A percentile compares a stretch with the other conserved stretches of the same genome.
Evolutionary conservation across 768 basidiomycete genomes (phyloP).

Genomic region (Russula brevipes): DNA sequence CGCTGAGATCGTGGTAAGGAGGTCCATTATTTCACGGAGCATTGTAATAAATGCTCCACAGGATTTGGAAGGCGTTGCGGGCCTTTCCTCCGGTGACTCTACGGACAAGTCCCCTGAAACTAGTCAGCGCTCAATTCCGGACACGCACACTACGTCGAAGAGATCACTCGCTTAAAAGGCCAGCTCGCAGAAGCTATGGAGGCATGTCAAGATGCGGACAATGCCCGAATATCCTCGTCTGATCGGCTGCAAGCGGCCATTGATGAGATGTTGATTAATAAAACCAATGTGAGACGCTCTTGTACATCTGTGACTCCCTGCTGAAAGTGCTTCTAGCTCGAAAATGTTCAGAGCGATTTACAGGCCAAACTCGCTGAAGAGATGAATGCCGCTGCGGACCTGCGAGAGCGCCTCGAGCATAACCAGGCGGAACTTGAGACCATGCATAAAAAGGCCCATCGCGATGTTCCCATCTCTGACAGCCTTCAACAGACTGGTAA

Average conservation of each 20-base stretch:
- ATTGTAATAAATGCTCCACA: conserved; percentile 30
- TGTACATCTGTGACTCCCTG: background rate
- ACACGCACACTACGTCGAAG: conserved; percentile 46
- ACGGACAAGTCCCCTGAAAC: conserved; percentile 44
- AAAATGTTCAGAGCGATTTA: conserved; percentile 7
- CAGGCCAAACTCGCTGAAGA: conserved; percentile 14
- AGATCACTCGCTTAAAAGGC: conserved; percentile 50
- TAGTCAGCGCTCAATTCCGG: conserved; percentile 47
- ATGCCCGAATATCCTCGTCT: conserved; percentile 4
- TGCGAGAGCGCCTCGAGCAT: conserved; percentile 35
- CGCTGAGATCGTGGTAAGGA: conserved; percentile 67
- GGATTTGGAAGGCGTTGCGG: conserved; percentile 58
- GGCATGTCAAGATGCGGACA: conserved; percentile 26
- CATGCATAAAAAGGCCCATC: conserved; percentile 53
- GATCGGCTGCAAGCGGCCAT: conserved; percentile 14
- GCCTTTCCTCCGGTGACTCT: conserved; percentile 27
- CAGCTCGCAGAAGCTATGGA: conserved; percentile 40
- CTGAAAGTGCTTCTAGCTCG: conserved; percentile 16
- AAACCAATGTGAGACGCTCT: conserved; percentile 15
- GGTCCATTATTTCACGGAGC: background rate
- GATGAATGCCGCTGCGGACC: conserved; percentile 25
- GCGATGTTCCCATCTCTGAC: conserved; percentile 45
- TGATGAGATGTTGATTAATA: conserved; percentile 14
- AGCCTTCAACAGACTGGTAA: conserved; percentile 35
- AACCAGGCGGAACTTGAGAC: conserved; percentile 50